Percentiles rank a stretch among this genome's conserved stretches.
These are phyloP conservation scores for Filobasidium floriforme DNA, from an alignment of 768 basidiomycete species.

Conservation along the genomic window DNA sequence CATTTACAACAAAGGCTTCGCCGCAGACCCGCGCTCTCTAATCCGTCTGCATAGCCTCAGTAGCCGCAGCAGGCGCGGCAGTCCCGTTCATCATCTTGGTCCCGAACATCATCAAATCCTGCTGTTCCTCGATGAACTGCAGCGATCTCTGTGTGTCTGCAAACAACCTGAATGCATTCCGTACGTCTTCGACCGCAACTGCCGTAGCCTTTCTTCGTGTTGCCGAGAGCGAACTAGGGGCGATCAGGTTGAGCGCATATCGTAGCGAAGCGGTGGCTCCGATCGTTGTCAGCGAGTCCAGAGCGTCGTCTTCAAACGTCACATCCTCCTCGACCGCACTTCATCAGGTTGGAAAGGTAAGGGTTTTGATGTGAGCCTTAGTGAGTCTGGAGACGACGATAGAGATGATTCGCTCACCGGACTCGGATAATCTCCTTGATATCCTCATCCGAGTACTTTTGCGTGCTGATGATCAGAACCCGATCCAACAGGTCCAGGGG, in stretches of 20 bases:
- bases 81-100: background rate
- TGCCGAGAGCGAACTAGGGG: slow-evolving; percentile 79
- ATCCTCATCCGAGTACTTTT: slow-evolving; percentile 72
- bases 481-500: slow-evolving; percentile 91
- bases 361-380: background rate
- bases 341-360: background rate
- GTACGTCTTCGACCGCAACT: slow-evolving; percentile 78
- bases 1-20: too few species aligned
- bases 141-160: slow-evolving; percentile 41
- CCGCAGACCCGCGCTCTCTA: background rate
- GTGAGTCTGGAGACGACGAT: background rate
- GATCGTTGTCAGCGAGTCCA: slow-evolving; percentile 77
- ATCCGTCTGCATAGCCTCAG: slow-evolving; percentile 8
- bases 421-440: slow-evolving; percentile 88
- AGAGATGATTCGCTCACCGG: slow-evolving; percentile 52
- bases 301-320: slow-evolving; percentile 62
- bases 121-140: slow-evolving; percentile 42
- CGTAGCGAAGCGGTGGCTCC: slow-evolving; percentile 81
- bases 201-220: slow-evolving; percentile 65
- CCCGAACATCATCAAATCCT: slow-evolving; percentile 45
- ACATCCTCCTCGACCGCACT: slow-evolving; percentile 96
- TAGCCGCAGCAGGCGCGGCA: background rate
- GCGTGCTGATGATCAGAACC: slow-evolving; percentile 90
- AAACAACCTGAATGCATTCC: slow-evolving; percentile 61
- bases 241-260: slow-evolving; percentile 90